Percentiles rank a stretch among this genome's conserved stretches.
phyloP scores from a whole-genome alignment of 345 rosid genomes.

The Gossypioides kirkii region DNA sequence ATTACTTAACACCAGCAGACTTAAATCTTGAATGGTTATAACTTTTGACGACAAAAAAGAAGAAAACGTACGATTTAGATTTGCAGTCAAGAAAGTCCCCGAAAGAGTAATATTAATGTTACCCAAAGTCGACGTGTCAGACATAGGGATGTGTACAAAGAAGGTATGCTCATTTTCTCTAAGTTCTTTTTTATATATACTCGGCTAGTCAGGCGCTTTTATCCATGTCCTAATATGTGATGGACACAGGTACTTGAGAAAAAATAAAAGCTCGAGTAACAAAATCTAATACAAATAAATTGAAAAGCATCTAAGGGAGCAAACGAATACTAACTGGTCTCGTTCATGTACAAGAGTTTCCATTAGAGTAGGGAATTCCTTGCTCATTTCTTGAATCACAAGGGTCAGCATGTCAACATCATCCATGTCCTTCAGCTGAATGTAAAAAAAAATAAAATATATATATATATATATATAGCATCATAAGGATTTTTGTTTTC shows the following conservation, averaged over 20 bases:
- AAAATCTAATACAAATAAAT: not conserved
- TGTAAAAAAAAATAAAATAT: slow-evolving; percentile 12
- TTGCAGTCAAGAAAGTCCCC: not conserved
- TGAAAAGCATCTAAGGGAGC: not conserved
- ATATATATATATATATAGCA: too few species aligned
- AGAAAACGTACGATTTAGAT: not conserved
- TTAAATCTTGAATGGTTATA: not conserved
- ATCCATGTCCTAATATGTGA: not conserved
- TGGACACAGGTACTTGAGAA: not conserved
- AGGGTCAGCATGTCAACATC: slow-evolving; percentile 92
- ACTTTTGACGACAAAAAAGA: not conserved
- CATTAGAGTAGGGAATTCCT: slow-evolving; percentile 89
- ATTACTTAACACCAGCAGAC: not conserved
- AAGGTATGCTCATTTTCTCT: not conserved
- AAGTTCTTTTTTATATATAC: not conserved
- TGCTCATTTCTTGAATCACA: slow-evolving; percentile 98
- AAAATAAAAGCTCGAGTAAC: not conserved
- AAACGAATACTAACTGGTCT: slow-evolving; percentile 74
- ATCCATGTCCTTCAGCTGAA: slow-evolving; percentile 88
- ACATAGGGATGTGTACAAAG: not conserved
- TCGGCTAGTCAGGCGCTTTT: not conserved
- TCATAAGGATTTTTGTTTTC: not conserved
- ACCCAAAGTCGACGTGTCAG: not conserved
- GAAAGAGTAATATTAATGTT: not conserved
- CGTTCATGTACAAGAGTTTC: slow-evolving; percentile 92